Base-by-base conservation (phyloP, 441 rosid genomes). In the Bruguiera hainesii region DNA sequence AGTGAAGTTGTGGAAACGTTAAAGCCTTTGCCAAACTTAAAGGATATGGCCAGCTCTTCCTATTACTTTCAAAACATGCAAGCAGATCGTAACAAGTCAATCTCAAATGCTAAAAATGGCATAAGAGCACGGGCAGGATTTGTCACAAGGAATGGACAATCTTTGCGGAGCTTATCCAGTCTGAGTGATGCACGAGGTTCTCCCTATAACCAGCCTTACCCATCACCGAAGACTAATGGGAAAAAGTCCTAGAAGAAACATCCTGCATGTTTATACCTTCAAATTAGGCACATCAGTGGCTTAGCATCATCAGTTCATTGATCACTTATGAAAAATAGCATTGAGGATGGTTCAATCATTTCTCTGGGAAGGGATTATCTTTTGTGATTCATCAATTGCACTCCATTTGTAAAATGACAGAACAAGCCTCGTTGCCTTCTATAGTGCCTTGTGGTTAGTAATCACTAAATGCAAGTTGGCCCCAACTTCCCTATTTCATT, bases 31-130 rank as follows among this genome's bases (percentile, higher is more conserved):
- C 81, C 79, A 4, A 79, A 60, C 81, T 63, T 82, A 42, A 82
- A 82, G 70, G 83, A 82, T 65, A 82, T 79, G 82, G 85, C 85
- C 29, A 82, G 83, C 83, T 79, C 85, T 35, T 79, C 83, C 8
- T 76, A 82, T 53, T 73, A 74, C 63, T 79, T 79, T 63, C 85
- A 79, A 60, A 76, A 74, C 42, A 71, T 76, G 79, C 79, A 76
- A 71, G 64, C 77, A 0, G 85, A 79, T 21, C 79, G 80, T 29
- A 66, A 49, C 56, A 62, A 80, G 37, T 73, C 76, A 15, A 81
- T 69, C 68, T 8, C 72, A 39, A 71, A 76, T 60, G 39, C 77
- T 23, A 76, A 69, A 74, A 75, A 68, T 60, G 79, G 85, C 31
- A 52, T 65, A 58, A 72, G 76, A 60, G 60, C 66, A 63, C 78